Evolutionary conservation across 1,139 yeast species (phyloP).

Genomic region (Scheffersomyces segobiensis): DNA sequence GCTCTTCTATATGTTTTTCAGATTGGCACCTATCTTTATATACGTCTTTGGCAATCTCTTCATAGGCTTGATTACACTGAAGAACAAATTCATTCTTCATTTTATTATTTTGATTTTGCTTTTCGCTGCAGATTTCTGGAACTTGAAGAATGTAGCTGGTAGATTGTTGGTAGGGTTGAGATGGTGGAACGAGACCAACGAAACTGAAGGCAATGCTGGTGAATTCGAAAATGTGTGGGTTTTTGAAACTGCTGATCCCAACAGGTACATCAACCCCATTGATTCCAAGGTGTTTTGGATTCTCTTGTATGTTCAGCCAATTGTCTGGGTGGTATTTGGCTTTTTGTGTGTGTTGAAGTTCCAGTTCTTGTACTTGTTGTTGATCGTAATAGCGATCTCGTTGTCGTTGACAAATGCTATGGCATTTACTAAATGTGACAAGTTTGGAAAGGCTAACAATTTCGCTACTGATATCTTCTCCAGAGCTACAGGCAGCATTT

Average conservation of each 20-base stretch:
- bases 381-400: constrained; percentile 65
- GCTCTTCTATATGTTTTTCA: constrained; percentile 59
- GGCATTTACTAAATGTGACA: constrained; percentile 90
- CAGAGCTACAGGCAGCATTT: constrained; percentile 46
- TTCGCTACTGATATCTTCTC: constrained; percentile 53
- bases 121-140: constrained; percentile 91
- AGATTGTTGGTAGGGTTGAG: constrained; percentile 86
- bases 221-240: constrained; percentile 76
- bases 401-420: constrained; percentile 79
- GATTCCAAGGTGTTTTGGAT: constrained; percentile 90
- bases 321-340: constrained; percentile 72
- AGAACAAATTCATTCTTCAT: constrained; percentile 66
- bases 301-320: constrained; percentile 72
- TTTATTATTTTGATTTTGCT: constrained; percentile 76
- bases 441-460: constrained; percentile 78
- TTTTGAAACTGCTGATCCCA: constrained; percentile 83
- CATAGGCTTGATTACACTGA: constrained; percentile 38
- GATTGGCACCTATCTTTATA: constrained; percentile 62
- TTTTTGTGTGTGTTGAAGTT: constrained; percentile 75
- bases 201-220: constrained; percentile 44
- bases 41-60: constrained; percentile 73
- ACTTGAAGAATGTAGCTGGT: constrained; percentile 87
- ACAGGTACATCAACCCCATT: constrained; percentile 81
- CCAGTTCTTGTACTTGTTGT: constrained; percentile 69
- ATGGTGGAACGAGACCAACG: constrained; percentile 85